phyloP scores from a whole-genome alignment of 305 asterid genomes.

The Solanum aculeatissimum region DNA sequence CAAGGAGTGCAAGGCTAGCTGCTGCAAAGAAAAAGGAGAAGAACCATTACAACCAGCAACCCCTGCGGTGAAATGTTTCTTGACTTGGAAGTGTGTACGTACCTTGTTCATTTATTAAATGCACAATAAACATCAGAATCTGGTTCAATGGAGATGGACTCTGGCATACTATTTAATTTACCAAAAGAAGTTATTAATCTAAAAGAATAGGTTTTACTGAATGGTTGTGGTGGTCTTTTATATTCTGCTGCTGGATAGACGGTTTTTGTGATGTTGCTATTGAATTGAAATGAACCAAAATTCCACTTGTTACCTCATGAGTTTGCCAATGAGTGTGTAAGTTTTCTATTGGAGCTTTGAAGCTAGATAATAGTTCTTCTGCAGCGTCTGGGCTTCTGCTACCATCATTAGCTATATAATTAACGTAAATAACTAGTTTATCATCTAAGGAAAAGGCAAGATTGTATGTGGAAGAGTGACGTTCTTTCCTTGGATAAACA shows the following conservation, averaged over 20 bases:
- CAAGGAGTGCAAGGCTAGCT: constrained; percentile 19
- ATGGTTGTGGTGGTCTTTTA: background rate
- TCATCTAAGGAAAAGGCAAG: background rate
- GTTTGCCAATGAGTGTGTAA: background rate
- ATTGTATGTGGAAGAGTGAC: background rate
- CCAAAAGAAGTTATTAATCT: background rate
- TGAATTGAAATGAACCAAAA: background rate
- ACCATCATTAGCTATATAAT: background rate
- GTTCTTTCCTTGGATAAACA: background rate
- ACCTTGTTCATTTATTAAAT: constrained; percentile 1
- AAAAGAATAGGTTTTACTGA: background rate
- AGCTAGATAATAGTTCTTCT: background rate
- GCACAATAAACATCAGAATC: constrained; percentile 3
- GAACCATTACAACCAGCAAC: constrained; percentile 25
- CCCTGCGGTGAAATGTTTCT: constrained; percentile 8
- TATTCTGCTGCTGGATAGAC: background rate
- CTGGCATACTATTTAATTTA: background rate
- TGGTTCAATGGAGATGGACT: background rate
- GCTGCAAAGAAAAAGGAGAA: constrained; percentile 27
- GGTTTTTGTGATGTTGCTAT: background rate
- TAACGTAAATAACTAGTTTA: background rate
- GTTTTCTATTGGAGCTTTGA: background rate
- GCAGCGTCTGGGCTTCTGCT: background rate
- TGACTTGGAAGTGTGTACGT: background rate
- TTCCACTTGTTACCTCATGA: background rate